A percentile compares a stretch with the other conserved stretches of the same genome.
Conservation (phyloP, 306 rosid genomes). For the Lathyrus tuberosus region DNA sequence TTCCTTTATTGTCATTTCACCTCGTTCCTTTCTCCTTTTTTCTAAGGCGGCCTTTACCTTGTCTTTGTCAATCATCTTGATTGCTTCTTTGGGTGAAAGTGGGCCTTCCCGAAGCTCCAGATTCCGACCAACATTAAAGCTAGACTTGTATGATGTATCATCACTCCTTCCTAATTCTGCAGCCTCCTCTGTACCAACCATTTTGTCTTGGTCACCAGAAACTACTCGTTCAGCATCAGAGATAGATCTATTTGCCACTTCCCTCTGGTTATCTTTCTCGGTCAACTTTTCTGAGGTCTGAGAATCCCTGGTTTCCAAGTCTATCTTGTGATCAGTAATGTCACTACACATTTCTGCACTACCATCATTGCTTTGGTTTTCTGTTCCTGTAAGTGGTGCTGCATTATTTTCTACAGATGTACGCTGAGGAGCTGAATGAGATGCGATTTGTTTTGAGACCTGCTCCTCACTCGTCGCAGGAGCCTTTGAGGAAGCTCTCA, state of each 20-base stretch:
- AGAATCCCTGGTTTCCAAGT: slow-evolving; percentile 59
- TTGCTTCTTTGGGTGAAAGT: slow-evolving; percentile 74
- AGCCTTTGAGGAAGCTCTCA: slow-evolving; percentile 56
- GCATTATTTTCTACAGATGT: slow-evolving; percentile 39
- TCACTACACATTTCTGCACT: slow-evolving; percentile 65
- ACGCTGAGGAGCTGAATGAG: slow-evolving; percentile 36
- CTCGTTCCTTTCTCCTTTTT: slow-evolving; percentile 74
- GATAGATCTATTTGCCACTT: slow-evolving; percentile 35
- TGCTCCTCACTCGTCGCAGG: slow-evolving; percentile 66
- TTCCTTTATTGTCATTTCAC: slow-evolving; percentile 62
- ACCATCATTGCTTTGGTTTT: slow-evolving; percentile 69
- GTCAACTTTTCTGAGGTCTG: slow-evolving; percentile 49
- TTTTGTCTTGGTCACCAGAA: slow-evolving; percentile 61
- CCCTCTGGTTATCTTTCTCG: slow-evolving; percentile 47
- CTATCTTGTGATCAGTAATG: slow-evolving; percentile 64
- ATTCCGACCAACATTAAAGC: slow-evolving; percentile 32
- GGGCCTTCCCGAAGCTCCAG: slow-evolving; percentile 50
- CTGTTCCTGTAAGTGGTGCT: slow-evolving; percentile 46
- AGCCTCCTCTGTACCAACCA: slow-evolving; percentile 54
- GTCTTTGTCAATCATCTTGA: slow-evolving; percentile 77
- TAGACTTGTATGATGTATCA: slow-evolving; percentile 30
- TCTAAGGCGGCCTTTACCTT: slow-evolving; percentile 88
- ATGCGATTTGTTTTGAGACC: slow-evolving; percentile 45
- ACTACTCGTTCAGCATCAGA: slow-evolving; percentile 42
- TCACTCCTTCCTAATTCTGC: slow-evolving; percentile 51